Base-by-base conservation (phyloP, 2,329 filamentous ascomycete genomes). In the Claviceps fusiformis region DNA sequence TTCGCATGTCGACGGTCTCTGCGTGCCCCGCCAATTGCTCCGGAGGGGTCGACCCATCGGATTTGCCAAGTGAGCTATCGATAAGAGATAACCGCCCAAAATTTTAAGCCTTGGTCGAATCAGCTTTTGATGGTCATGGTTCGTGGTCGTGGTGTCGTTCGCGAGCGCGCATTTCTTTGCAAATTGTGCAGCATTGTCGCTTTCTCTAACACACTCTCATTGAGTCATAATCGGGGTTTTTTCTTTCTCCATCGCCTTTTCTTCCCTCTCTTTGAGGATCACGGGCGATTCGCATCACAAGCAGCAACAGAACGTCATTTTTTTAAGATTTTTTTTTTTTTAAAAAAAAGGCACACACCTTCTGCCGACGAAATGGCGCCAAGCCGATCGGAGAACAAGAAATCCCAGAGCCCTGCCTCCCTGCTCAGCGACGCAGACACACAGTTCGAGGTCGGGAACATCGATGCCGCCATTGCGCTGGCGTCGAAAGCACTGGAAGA, bases 401-500 rank as follows among this genome's bases (percentile, higher is more conserved):
- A 68, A 54, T 63, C 61, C 46, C 59, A 59, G 43, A 63, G 58
- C 29, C 62, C 59, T 59, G 64, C 57, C 60, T 63, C 63, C 10
- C 61, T 68, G 24, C 64, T 75, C 56, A 59, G 62, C 57, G 71
- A 73, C 54, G 72, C 72, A 39, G 69, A 70, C 35, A 71, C 70
- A 29, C 70, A 73, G 49, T 66, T 74, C 44, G 67, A 70, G 56
- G 69, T 73, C 10, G 72, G 72, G 50, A 71, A 72, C 55, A 55
- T 74, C 54, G 70, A 74, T 44, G 68, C 68, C 51, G 72, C 72
- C 54, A 65, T 69, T 50, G 50, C 60, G 6, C 65, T 74, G 15
- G 77, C 75, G 5, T 63, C 68, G 37, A 62, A 68, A 31, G 76
- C 75, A 2, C 71, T 77, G 41, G 68, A 73, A 8, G 62, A 65